Evolutionary conservation across 1,284 basidiomycete genomes (phyloP), one percentile per base, ranked within the genome.

Genomic region (Coniferiporia sulphurascens): DNA sequence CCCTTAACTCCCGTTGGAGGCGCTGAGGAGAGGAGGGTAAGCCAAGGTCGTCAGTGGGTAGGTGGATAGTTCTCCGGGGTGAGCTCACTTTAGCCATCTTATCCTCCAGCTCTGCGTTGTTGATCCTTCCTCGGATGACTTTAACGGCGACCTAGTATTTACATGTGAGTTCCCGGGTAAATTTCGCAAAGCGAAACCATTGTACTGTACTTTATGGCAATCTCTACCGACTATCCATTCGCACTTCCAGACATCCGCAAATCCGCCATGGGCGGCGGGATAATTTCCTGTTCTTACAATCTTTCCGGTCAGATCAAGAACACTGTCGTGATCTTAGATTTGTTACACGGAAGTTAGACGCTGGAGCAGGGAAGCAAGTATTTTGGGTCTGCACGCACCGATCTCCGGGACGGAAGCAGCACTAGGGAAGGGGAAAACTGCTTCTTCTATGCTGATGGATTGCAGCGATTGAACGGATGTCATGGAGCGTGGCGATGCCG

Each of bases 201-300:
- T 27, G 27, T 27, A 27, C 27, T 27, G 27, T 35, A 35, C 61
- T 54, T 45, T 68, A 61, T 57, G 65, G 19, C 51, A 67, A 55
- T 60, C 56, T 15, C 60, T 59, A 53, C 60, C 60, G 55, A 51
- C 56, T 41, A 27, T 64, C 73, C 73, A 76, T 3, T 64, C 65
- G 4, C 72, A 73, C 53, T 68, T 73, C 75, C 75, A 79, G 12
- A 78, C 73, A 64, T 79, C 78, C 7, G 76, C 73, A 65, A 76
- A 78, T 9, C 76, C 77, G 10, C 77, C 77, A 63, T 75, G 72
- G 0, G 74, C 75, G 43, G 70, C 69, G 1, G 77, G 68, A 63
- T 71, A 76, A 35, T 67, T 63, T 4, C 70, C 74, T 36, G 71
- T 65, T 48, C 68, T 68, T 27, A 48, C 58, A 21, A 78, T 65